Percentiles rank a stretch among this genome's conserved stretches.
phyloP scores from a whole-genome alignment of 2,329 filamentous ascomycete species.

The Aspergillus sclerotialis region DNA sequence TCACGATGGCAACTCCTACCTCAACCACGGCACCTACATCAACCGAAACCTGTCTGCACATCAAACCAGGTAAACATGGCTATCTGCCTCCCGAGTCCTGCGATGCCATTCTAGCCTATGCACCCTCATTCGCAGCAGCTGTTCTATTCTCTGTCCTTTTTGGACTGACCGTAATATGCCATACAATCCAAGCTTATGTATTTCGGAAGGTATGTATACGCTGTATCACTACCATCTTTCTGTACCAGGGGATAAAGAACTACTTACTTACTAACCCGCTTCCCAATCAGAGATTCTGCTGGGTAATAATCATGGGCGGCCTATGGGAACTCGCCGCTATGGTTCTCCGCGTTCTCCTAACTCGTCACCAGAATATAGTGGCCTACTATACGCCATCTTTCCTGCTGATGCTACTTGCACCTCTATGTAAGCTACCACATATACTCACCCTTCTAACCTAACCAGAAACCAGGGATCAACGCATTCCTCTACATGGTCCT shows the following conservation, averaged over 20 bases:
- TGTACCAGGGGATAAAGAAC: too few species aligned
- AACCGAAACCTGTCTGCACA: constrained; percentile 11
- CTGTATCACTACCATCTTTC: constrained; percentile 1
- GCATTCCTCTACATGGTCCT: constrained; percentile 39
- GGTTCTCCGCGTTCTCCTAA: constrained; percentile 33
- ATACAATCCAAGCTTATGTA: constrained; percentile 25
- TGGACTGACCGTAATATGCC: constrained; percentile 19
- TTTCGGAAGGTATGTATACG: constrained; percentile 21
- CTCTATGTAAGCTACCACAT: constrained; percentile 19
- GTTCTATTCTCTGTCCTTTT: constrained; percentile 27
- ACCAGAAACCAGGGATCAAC: constrained; percentile 31
- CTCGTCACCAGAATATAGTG: constrained; percentile 32
- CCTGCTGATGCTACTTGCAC: constrained; percentile 40
- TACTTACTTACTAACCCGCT: not conserved
- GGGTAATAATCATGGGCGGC: constrained; percentile 39
- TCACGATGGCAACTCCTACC: not conserved
- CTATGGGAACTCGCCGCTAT: constrained; percentile 36
- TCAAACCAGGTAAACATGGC: constrained; percentile 28
- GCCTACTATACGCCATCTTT: constrained; percentile 26
- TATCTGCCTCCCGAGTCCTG: constrained; percentile 31
- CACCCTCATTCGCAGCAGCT: constrained; percentile 24
- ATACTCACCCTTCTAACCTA: not conserved
- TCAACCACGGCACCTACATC: constrained; percentile 10
- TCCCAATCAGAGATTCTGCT: constrained; percentile 34
- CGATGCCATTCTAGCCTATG: constrained; percentile 24